A percentile compares a stretch with the other conserved stretches of the same genome.
These are phyloP conservation scores for Entophlyctis luteolus DNA, from an alignment of 192 early-diverging fungal species.

Conservation along the genomic window DNA sequence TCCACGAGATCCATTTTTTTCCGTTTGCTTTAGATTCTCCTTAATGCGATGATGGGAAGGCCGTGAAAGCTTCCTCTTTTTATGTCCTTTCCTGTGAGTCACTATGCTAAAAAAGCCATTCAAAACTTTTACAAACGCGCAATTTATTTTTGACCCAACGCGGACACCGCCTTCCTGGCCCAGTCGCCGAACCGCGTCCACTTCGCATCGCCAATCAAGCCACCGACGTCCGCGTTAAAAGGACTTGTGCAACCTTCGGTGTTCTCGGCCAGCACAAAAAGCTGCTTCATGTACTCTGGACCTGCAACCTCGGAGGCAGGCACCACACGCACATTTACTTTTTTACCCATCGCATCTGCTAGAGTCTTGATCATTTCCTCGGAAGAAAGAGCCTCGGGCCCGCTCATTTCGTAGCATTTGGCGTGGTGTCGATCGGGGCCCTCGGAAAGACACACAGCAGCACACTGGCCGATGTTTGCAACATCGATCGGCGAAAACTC, in stretches of 20 bases:
- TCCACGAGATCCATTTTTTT: too few species aligned
- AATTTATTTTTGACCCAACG: not conserved
- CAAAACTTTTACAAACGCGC: too few species aligned
- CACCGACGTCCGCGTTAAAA: conserved; percentile 22
- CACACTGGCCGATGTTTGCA: conserved; percentile 22
- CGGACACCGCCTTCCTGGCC: not conserved
- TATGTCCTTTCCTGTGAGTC: too few species aligned
- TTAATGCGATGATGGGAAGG: too few species aligned
- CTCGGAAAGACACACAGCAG: conserved; percentile 9
- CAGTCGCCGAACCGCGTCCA: conserved; percentile 1
- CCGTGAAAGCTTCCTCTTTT: too few species aligned
- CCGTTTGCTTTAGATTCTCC: too few species aligned
- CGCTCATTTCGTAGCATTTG: conserved; percentile 31
- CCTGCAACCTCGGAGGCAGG: not conserved
- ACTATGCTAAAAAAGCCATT: too few species aligned
- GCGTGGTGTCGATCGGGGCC: conserved; percentile 28
- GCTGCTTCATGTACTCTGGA: not conserved
- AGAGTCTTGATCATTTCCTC: conserved; percentile 6
- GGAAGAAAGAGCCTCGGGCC: conserved; percentile 3
- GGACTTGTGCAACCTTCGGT: not conserved
- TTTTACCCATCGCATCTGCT: conserved; percentile 3
- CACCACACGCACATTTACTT: not conserved
- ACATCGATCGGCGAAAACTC: conserved; percentile 8
- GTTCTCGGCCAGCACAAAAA: not conserved
- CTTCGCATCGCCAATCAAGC: conserved; percentile 20